Base-by-base conservation (phyloP, 768 basidiomycete species). In the Xerocomus brunneocitrinus region DNA sequence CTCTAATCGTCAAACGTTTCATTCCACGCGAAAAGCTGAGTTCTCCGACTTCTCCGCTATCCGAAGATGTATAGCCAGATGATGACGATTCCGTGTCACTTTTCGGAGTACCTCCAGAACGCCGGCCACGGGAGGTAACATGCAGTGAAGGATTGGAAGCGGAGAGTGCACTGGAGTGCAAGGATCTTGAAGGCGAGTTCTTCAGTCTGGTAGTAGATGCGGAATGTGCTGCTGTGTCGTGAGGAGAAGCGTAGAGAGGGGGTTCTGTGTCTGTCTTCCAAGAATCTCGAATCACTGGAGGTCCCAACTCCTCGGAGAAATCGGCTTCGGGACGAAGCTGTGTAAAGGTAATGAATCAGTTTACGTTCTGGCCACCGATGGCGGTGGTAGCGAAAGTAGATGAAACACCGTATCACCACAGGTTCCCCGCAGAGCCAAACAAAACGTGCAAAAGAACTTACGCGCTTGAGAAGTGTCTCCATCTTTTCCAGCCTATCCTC, bases 261-360 rank as follows among this genome's bases (percentile, higher is more conserved):
- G 31, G 49, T 14, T 71, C 68, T 46, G 51, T 22, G 51, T 69
- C 70, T 12, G 46, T 53, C 59, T 67, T 86, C 87, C 87, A 89
- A 5, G 84, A 85, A 58, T 77, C 84, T 35, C 85, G 80, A 43
- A 79, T 34, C 8, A 89, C 69, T 2, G 78, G 78, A 7, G 83
- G 80, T 0, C 87, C 87, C 44, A 89, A 72, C 56, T 85, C 80
- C 22, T 75, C 68, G 32, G 80, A 76, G 63, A 86, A 84, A 63
- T 87, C 83, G 42, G 69, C 64, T 55, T 80, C 79, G 30, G 87
- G 87, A 28, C 74, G 76, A 58, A 88, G 73, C 87, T 89, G 60
- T 58, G 54, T 48, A 53, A 51, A 47, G 40, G 40, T 8, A 42
- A 44, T 8, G 19, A 14, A 52, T 63, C 30, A 68, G 58, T 48